Base-by-base conservation (phyloP, 495 filamentous ascomycete genomes). In the Penicillium fimorum region DNA sequence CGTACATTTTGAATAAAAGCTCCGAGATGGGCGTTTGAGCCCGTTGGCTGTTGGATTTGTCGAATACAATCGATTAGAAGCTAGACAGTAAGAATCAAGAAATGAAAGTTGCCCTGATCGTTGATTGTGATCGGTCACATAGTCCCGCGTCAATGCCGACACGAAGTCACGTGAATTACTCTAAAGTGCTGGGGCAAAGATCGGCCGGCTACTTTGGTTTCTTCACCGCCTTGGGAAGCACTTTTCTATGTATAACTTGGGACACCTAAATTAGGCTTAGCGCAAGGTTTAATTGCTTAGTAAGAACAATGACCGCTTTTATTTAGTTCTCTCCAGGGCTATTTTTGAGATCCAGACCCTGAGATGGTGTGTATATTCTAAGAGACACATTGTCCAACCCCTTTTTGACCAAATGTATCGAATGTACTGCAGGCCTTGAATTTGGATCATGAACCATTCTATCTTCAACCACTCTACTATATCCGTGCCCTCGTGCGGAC, bases 141-240 rank as follows among this genome's bases (percentile, higher is more conserved):
- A 35, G 24, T 47, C 33, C 48, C 70, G 70, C 68, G 68, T 59
- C 51, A 45, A 59, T 27, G 47, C 59, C 53, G 55, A 70, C 70
- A 65, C 68, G 70, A 66, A 62, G 47, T 67, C 70, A 72, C 68
- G 66, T 72, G 68, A 1, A 20, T 55, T 25, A 56, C 11, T 27
- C 53, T 55, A 60, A 57, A 46, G 18, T 38, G 3, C 25, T 8
- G 1, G 35, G 7, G 55, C 53, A 55, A 10, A 2, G 65, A 65
- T 67, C 62, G 52, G 51, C 62, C 62, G 52, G 22, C 22, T 22
- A 22, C 22, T 22, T 22, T 22, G 22, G 22, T 22, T 22, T 22
- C 22, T 22, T 22, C 22, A 22, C 2, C 22, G 22, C 22, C 2
- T 22, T 22, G 22, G 22, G 22, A 22, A 22, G 22, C 2, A 22